A percentile compares a stretch with the other conserved stretches of the same genome.
Conservation (phyloP, 1,284 basidiomycete genomes). For the Moniliella sp. region DNA sequence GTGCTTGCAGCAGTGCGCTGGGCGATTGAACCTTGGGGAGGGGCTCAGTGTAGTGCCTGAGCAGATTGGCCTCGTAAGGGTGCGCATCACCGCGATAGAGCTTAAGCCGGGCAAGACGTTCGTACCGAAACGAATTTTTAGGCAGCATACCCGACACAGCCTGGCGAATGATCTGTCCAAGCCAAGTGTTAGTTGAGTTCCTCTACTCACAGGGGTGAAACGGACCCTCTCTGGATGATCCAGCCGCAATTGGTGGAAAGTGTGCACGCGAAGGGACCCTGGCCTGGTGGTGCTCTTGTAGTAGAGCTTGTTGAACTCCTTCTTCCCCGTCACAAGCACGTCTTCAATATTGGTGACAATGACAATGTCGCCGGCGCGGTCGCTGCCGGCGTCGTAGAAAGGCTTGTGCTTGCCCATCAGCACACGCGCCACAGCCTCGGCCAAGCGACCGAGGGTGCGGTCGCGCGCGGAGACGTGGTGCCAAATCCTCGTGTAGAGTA, state of each 20-base stretch:
- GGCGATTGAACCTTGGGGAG: no score
- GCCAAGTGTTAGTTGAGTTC: no score
- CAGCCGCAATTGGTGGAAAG: conserved; percentile 32
- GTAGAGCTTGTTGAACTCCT: conserved; percentile 71
- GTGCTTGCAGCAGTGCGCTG: no score
- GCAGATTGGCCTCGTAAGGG: conserved; percentile 22
- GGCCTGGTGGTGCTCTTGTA: conserved; percentile 76
- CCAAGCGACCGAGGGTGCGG: conserved; percentile 76
- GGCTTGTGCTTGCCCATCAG: conserved; percentile 99
- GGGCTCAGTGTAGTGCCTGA: no score
- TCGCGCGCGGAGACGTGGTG: conserved; percentile 80
- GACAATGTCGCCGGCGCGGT: conserved; percentile 66
- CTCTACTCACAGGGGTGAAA: no score
- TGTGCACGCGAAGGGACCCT: conserved; percentile 54
- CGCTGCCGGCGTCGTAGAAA: conserved; percentile 57
- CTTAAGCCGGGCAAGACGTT: conserved; percentile 26
- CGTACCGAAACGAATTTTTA: conserved; percentile 29
- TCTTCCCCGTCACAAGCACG: conserved; percentile 70
- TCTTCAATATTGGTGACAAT: conserved; percentile 73
- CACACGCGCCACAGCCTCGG: conserved; percentile 72
- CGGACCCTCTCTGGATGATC: conserved; percentile 74
- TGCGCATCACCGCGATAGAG: conserved; percentile 23
- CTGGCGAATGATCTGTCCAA: conserved; percentile 27
- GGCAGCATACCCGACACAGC: conserved; percentile 33
- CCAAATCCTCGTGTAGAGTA: conserved; percentile 78